These are phyloP conservation scores for Margaritispora aquatica DNA, from an alignment of 495 filamentous ascomycete genomes.

Conservation along the genomic window DNA sequence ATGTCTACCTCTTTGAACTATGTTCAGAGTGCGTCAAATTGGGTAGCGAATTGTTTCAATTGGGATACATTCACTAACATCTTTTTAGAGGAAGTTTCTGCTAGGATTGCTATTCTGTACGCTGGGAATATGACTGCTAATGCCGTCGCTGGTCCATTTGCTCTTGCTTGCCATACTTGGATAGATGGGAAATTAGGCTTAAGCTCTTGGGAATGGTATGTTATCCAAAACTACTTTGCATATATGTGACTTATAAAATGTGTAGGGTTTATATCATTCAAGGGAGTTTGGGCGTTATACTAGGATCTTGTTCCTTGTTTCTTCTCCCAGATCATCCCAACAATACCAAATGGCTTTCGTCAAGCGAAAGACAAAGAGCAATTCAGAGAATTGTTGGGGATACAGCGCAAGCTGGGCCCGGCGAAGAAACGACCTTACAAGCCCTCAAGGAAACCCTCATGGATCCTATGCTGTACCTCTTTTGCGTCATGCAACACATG, in stretches of 20 bases:
- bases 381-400: neutral
- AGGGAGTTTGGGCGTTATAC: too few relatives aligned
- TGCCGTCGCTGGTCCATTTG: constrained; percentile 41
- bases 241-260: too few relatives aligned
- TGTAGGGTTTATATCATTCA: too few relatives aligned
- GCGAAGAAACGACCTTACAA: constrained; percentile 19
- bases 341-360: constrained; percentile 31
- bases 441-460: constrained; percentile 31
- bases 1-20: too few relatives aligned
- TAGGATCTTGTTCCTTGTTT: too few relatives aligned
- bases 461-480: constrained; percentile 39
- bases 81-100: constrained; percentile 40
- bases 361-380: constrained; percentile 26
- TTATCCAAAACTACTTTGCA: too few relatives aligned
- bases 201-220: too few relatives aligned
- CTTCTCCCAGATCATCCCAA: constrained; percentile 38
- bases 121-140: constrained; percentile 33
- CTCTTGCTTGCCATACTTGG: too few relatives aligned
- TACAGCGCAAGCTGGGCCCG: neutral
- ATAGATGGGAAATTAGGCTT: too few relatives aligned
- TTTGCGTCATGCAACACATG: constrained; percentile 39
- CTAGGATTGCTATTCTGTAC: constrained; percentile 37
- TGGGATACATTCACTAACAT: too few relatives aligned
- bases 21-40: too few relatives aligned
- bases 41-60: too few relatives aligned